These are phyloP conservation scores for Chlorella vulgaris DNA, from an alignment of 139 green algal genomes.

Conservation along the genomic window DNA sequence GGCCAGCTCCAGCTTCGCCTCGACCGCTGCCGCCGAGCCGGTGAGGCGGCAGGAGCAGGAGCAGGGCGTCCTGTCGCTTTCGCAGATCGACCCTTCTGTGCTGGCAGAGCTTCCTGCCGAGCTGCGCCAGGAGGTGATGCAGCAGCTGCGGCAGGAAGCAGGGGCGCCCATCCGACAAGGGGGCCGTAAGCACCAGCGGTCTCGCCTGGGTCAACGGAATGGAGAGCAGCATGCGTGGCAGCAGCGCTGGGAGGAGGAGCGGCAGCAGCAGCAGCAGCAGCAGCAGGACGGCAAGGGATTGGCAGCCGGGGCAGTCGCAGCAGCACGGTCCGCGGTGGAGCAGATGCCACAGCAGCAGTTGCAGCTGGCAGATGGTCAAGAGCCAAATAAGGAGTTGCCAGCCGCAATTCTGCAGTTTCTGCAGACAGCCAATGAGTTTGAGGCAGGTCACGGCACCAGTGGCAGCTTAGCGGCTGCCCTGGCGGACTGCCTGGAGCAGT, in stretches of 20 bases:
- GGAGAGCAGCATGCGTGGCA: not conserved
- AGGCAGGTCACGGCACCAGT: not conserved
- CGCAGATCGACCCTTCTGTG: conserved; percentile 43
- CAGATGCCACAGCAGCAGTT: too few relatives aligned
- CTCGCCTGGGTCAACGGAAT: not conserved
- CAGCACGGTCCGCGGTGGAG: too few relatives aligned
- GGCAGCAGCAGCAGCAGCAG: not conserved
- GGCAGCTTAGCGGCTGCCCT: conserved; percentile 1
- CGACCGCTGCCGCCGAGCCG: not conserved
- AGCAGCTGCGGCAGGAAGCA: conserved; percentile 23
- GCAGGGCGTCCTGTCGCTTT: conserved; percentile 24
- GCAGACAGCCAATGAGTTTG: not conserved
- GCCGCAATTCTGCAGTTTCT: not conserved
- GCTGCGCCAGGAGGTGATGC: conserved; percentile 40
- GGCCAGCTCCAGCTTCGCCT: not conserved
- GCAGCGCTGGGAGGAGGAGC: conserved; percentile 7
- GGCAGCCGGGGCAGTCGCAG: not conserved
- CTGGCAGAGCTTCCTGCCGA: conserved; percentile 44
- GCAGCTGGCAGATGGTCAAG: too few relatives aligned
- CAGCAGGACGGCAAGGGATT: not conserved
- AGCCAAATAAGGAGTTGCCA: too few relatives aligned
- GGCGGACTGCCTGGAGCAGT: not conserved
- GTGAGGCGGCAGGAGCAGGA: not conserved
- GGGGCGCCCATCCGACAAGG: too few relatives aligned
- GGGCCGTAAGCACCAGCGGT: not conserved